Conservation (phyloP, 164 flowering plant genomes). For the Santalum album region DNA sequence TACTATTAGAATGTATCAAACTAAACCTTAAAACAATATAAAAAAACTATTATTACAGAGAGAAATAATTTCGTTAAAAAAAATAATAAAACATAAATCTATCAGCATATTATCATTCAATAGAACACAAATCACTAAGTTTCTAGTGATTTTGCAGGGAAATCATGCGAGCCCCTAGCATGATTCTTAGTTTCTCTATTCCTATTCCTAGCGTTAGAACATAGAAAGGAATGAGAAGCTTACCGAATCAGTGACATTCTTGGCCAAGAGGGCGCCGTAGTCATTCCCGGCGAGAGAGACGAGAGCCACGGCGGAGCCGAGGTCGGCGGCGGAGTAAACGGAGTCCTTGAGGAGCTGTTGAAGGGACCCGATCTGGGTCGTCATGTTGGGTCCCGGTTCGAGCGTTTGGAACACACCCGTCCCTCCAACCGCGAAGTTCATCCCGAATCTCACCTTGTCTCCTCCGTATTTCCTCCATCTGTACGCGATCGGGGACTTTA, state of each 20-base stretch:
- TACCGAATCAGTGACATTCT: constrained; percentile 16
- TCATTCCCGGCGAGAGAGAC: constrained; percentile 49
- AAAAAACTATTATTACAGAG: too few relatives aligned
- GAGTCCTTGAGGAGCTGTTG: constrained; percentile 22
- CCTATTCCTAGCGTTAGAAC: too few relatives aligned
- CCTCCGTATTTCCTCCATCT: constrained; percentile 11
- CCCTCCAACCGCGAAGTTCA: constrained; percentile 58
- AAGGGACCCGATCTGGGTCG: constrained; percentile 32
- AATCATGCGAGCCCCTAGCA: too few relatives aligned
- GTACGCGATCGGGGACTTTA: constrained; percentile 32
- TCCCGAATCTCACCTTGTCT: constrained; percentile 18
- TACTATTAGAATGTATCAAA: too few relatives aligned
- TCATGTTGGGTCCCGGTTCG: constrained; percentile 34
- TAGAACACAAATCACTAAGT: too few relatives aligned
- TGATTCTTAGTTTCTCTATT: too few relatives aligned
- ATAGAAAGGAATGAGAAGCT: neutral
- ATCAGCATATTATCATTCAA: too few relatives aligned
- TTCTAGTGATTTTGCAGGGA: too few relatives aligned
- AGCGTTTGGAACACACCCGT: constrained; percentile 44
- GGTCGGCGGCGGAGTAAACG: constrained; percentile 13
- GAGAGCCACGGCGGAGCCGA: constrained; percentile 29
- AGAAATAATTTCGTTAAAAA: too few relatives aligned
- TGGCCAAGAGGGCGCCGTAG: constrained; percentile 21
- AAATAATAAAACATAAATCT: too few relatives aligned
- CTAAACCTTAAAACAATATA: too few relatives aligned